Evolutionary conservation across 768 basidiomycete genomes (phyloP).

Genomic region (Macrocybe gigantea): DNA sequence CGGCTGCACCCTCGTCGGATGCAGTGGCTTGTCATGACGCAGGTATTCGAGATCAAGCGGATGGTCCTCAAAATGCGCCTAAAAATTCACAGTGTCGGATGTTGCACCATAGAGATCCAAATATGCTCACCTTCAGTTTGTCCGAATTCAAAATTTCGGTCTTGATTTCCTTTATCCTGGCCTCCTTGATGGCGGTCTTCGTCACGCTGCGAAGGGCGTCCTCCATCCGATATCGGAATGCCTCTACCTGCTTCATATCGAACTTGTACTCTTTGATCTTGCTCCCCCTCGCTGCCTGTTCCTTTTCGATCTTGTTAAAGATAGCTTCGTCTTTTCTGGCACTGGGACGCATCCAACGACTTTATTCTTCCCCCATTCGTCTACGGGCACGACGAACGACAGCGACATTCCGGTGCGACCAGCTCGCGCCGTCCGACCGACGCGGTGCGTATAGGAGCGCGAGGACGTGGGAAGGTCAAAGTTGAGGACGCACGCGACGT

Average conservation of each 20-base stretch:
- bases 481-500: constrained; percentile 96
- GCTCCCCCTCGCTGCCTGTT: constrained; percentile 56
- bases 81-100: constrained; percentile 4
- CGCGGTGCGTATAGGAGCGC: constrained; percentile 89
- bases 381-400: constrained; percentile 75
- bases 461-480: constrained; percentile 92
- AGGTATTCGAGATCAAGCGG: constrained; percentile 89
- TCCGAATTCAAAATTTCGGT: constrained; percentile 92
- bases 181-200: constrained; percentile 79
- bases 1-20: constrained; percentile 82
- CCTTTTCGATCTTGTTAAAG: constrained; percentile 70
- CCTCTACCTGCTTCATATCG: constrained; percentile 94
- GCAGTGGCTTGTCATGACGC: constrained; percentile 90
- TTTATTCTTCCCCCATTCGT: constrained; percentile 70
- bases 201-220: constrained; percentile 91
- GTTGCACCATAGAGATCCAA: not conserved
- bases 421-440: constrained; percentile 94
- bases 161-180: constrained; percentile 90
- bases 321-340: constrained; percentile 73
- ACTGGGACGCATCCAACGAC: constrained; percentile 62
- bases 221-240: constrained; percentile 97
- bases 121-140: constrained; percentile 79
- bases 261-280: constrained; percentile 87
- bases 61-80: constrained; percentile 99
- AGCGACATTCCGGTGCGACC: constrained; percentile 90